These are phyloP conservation scores for Agrostemma githago DNA, from an alignment of 148 eudicot genomes.

Conservation along the genomic window DNA sequence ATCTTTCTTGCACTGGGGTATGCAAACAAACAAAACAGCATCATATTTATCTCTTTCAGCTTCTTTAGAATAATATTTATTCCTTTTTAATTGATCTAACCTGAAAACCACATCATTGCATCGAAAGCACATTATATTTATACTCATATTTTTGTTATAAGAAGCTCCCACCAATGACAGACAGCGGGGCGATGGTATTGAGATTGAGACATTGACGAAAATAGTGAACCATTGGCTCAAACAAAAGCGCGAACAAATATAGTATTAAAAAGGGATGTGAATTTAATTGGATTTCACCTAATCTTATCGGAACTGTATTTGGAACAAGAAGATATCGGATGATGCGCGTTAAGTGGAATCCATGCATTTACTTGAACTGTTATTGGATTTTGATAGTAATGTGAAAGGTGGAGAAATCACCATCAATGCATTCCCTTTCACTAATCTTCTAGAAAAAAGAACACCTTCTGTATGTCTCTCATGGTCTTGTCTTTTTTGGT, in stretches of 20 bases:
- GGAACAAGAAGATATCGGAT: background rate
- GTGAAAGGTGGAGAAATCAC: background rate
- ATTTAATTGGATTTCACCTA: background rate
- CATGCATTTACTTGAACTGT: constrained; percentile 10
- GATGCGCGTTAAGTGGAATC: background rate
- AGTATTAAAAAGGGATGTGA: background rate
- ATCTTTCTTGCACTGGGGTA: constrained; percentile 3
- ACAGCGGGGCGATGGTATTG: background rate
- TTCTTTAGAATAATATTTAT: background rate
- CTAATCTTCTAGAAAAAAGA: background rate
- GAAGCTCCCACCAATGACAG: background rate
- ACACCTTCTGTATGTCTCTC: background rate
- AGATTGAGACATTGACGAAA: background rate
- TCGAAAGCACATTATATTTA: background rate
- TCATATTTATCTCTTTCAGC: constrained; percentile 1
- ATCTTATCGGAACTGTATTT: background rate
- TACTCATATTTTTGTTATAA: background rate
- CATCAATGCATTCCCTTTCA: background rate
- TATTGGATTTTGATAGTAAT: background rate
- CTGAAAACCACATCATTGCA: background rate
- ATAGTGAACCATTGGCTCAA: background rate
- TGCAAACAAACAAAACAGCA: constrained; percentile 12
- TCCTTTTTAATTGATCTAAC: background rate
- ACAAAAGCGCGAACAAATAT: background rate
- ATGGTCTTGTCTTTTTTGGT: constrained; percentile 12